Conservation (phyloP, 1,284 basidiomycete species). For the Singerocomus rubriflavus region DNA sequence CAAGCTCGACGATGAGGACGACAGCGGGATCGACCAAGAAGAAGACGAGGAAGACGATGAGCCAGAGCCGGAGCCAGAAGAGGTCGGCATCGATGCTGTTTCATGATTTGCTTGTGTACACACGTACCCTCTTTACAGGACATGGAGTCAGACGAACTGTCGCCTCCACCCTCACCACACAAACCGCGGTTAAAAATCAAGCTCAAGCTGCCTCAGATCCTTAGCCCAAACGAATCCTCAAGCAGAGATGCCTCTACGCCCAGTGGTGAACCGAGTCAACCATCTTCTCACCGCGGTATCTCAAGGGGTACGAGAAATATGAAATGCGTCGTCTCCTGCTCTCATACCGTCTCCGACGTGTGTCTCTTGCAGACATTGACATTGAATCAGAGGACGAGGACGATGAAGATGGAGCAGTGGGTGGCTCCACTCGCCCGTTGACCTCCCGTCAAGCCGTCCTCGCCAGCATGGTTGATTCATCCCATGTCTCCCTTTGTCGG, state of each 20-base stretch:
- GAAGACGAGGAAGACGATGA: conserved; percentile 24
- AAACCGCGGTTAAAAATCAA: conserved; percentile 58
- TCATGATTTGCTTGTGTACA: background rate
- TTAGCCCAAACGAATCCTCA: conserved; percentile 37
- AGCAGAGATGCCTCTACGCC: conserved; percentile 39
- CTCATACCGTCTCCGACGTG: background rate
- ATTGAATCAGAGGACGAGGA: conserved; percentile 59
- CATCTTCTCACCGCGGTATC: conserved; percentile 29
- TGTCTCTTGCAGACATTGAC: conserved; percentile 37
- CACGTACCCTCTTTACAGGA: conserved; percentile 12
- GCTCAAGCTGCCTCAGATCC: conserved; percentile 52
- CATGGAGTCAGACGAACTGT: conserved; percentile 36
- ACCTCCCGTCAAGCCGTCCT: conserved; percentile 73
- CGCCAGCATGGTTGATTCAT: conserved; percentile 60
- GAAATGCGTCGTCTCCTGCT: background rate
- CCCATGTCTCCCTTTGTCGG: conserved; percentile 50
- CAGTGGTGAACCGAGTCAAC: conserved; percentile 30
- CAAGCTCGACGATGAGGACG: conserved; percentile 31
- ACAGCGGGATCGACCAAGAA: conserved; percentile 21
- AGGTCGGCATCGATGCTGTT: conserved; percentile 10
- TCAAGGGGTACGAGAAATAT: conserved; percentile 26
- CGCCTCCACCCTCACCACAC: conserved; percentile 33
- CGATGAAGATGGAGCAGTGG: conserved; percentile 36
- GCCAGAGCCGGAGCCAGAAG: conserved; percentile 9
- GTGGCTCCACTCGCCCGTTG: conserved; percentile 45